Conservation (phyloP, 2,329 filamentous ascomycete species). For the Exutisphaerella laricina region DNA sequence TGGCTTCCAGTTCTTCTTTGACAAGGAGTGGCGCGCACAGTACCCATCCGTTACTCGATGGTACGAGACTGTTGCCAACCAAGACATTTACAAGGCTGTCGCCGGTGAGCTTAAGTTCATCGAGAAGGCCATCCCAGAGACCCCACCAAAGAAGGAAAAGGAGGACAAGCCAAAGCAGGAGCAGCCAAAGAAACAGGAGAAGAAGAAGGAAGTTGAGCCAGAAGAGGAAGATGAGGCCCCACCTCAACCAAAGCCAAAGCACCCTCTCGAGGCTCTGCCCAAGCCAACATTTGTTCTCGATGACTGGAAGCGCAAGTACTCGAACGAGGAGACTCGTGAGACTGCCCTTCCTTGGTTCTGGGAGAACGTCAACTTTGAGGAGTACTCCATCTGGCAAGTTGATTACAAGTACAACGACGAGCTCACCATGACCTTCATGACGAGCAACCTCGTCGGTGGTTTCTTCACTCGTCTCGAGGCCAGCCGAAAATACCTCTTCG, state of each 20-base stretch:
- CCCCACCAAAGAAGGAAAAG: conserved; percentile 64
- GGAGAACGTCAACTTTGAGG: conserved; percentile 88
- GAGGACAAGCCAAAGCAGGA: conserved; percentile 51
- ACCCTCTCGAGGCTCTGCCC: conserved; percentile 81
- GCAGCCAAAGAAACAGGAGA: conserved; percentile 52
- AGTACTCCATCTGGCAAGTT: conserved; percentile 92
- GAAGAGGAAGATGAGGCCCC: conserved; percentile 53
- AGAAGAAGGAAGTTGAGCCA: conserved; percentile 49
- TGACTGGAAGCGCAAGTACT: conserved; percentile 99
- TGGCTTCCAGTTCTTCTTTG: conserved; percentile 91
- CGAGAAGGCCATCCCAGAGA: conserved; percentile 71
- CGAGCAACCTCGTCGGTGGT: conserved; percentile 93
- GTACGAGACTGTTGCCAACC: conserved; percentile 91
- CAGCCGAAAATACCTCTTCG: conserved; percentile 98
- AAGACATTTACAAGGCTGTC: conserved; percentile 81
- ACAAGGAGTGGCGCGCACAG: conserved; percentile 76
- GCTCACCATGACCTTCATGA: conserved; percentile 97
- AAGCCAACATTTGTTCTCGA: conserved; percentile 78
- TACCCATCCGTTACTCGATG: conserved; percentile 86
- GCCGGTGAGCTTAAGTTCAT: conserved; percentile 70
- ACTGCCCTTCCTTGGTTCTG: conserved; percentile 95
- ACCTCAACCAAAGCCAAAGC: conserved; percentile 80
- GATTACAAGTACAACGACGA: conserved; percentile 99
- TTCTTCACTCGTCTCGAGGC: conserved; percentile 97
- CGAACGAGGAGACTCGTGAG: conserved; percentile 80